Evolutionary conservation across 768 basidiomycete genomes (phyloP), one percentile per base, ranked within the genome.

Genomic region (Sutorius australiensis): DNA sequence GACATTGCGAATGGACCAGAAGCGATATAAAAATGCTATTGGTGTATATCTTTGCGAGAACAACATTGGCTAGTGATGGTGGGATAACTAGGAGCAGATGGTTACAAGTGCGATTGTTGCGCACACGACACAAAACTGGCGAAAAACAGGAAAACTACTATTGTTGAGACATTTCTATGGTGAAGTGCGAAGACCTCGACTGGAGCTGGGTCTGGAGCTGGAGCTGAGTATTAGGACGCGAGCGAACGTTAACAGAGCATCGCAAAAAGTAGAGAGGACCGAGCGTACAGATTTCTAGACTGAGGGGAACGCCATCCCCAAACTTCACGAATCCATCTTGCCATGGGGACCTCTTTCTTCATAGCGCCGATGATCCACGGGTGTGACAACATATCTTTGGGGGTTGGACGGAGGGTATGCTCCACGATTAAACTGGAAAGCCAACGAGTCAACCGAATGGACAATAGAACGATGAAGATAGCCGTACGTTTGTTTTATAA

Each of bases 321-420:
- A 38, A 93, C 86, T 64, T 88, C 79, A 57, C 84, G 78, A 53
- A 93, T 86, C 92, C 92, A 95, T 63, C 81, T 83, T 7, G 84
- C 87, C 90, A 95, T 95, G 55, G 89, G 84, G 36, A 90, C 85
- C 59, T 92, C 89, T 66, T 86, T 81, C 67, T 82, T 83, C 81
- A 92, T 90, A 48, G 81, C 77, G 51, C 76, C 75, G 48, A 78
- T 70, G 54, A 97, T 84, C 90, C 92, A 97, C 9, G 86, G 85
- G 67, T 97, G 94, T 39, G 73, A 69, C 47, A 94, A 75, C 80
- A 95, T 83, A 60, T 92, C 86, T 61, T 79, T 85, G 2, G 94
- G 94, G 42, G 83, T 84, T 17, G 92, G 92, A 41, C 94, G 83
- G 46, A 77, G 73, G 17, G 73, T 67, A 31, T 84, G 77, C 58